Evolutionary conservation across 1,284 basidiomycete genomes (phyloP), one percentile per base, ranked within the genome.

Genomic region (Tylopilus orsonianus): DNA sequence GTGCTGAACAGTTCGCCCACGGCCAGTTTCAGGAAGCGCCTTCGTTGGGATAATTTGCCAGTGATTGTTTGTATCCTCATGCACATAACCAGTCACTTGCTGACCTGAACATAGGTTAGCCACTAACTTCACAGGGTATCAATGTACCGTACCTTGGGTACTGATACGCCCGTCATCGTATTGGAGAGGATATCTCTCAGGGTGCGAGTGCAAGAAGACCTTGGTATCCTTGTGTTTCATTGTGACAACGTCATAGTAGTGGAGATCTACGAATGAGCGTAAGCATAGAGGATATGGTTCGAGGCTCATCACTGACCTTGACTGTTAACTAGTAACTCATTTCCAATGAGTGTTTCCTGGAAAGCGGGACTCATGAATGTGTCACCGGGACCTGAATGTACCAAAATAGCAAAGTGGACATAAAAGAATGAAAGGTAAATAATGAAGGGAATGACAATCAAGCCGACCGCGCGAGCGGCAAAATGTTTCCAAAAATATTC

Each of bases 381-480:
- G 65, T 99, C 97, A 10, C 97, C 97, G 16, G 95, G 80, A 26
- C 97, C 97, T 20, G 93, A 93, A 57, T 85, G 79, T n/a, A 75
- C 90, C 58, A 99, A 84, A 51, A 98, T 80, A 42, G 87, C 79
- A 64, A 99, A 97, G 69, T 99, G 97, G 19, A 97, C 74, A 75
- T 90, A 99, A 79, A 99, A 99, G 80, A 97, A 94, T 19, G 88
- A 88, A 12, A 99, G 80, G 69, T 99, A 99, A 54, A 99, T 78
- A 51, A 90, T 71, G 56, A 95, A 81, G 5, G 97, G 97, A 16
- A 97, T 72, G 35, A 90, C 59, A 53, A 99, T 97, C 41, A 99
- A 77, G n/a, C 90, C 92, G 52, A 91, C 58, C 12, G 85, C 86
- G 35, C 97, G 82, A 18, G 96, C 94, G 36, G 75, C 69, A 68